Conservation (phyloP, 495 filamentous ascomycete genomes). For the Thermothielavioides terrestris region DNA sequence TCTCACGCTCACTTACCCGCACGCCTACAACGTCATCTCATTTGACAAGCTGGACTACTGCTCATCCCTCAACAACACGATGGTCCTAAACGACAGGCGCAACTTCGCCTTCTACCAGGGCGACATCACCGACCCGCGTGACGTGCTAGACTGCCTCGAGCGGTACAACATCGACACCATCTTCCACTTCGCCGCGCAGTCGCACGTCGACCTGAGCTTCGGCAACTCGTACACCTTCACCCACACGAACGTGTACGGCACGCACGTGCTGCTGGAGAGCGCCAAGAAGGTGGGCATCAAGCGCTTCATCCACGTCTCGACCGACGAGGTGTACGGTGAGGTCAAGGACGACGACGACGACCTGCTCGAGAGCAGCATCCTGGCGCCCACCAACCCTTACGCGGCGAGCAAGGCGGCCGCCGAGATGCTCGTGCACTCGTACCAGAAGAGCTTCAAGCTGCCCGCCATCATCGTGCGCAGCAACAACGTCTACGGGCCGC, state of each 20-base stretch:
- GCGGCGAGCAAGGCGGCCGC: slow-evolving; percentile 70
- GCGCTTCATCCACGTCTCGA: slow-evolving; percentile 64
- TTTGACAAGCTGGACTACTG: slow-evolving; percentile 74
- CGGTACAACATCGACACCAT: slow-evolving; percentile 61
- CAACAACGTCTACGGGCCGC: slow-evolving; percentile 75
- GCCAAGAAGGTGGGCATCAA: slow-evolving; percentile 53
- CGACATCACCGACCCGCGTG: slow-evolving; percentile 53
- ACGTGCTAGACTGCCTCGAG: slow-evolving; percentile 51
- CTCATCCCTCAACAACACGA: slow-evolving; percentile 62
- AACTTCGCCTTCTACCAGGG: slow-evolving; percentile 73
- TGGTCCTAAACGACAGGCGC: slow-evolving; percentile 46
- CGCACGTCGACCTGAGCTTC: slow-evolving; percentile 65
- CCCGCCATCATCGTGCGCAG: slow-evolving; percentile 62
- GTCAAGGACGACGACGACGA: slow-evolving; percentile 54
- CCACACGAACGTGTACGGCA: slow-evolving; percentile 62
- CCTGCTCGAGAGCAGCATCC: slow-evolving; percentile 50
- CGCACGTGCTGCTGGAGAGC: slow-evolving; percentile 62
- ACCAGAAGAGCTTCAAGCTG: slow-evolving; percentile 61
- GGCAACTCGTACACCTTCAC: slow-evolving; percentile 65
- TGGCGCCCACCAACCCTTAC: slow-evolving; percentile 70
- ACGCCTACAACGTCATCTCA: slow-evolving; percentile 63
- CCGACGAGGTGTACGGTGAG: slow-evolving; percentile 74
- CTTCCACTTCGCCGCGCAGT: slow-evolving; percentile 70
- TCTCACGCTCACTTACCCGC: slow-evolving; percentile 54
- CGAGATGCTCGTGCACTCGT: slow-evolving; percentile 72